Evolutionary conservation across 306 rosid species (phyloP).

Genomic region (Dalbergia cochinchinensis): DNA sequence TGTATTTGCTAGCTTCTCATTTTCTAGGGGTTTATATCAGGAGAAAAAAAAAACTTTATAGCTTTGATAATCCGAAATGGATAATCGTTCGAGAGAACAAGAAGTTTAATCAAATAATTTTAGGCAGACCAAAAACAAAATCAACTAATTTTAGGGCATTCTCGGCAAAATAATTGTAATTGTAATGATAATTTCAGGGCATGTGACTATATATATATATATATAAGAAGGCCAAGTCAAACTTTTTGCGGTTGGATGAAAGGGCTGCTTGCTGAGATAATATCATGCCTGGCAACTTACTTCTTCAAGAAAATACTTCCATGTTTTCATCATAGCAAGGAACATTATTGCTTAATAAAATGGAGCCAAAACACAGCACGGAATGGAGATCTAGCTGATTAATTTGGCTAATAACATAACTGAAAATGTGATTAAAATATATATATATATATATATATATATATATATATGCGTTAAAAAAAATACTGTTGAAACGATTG

Average conservation of each 20-base stretch:
- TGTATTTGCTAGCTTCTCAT: too few relatives aligned
- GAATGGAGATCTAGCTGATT: neutral
- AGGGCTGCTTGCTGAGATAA: neutral
- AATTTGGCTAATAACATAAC: neutral
- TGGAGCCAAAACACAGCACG: too few relatives aligned
- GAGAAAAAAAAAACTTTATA: too few relatives aligned
- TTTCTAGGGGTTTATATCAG: too few relatives aligned
- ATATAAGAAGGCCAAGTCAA: conserved; percentile 22
- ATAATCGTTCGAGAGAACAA: neutral
- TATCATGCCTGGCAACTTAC: conserved; percentile 10
- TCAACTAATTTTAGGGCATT: neutral
- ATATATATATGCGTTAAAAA: neutral
- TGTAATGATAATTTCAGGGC: neutral
- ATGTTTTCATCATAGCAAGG: neutral
- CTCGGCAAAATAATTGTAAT: too few relatives aligned
- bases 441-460: too few relatives aligned
- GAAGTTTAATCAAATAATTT: neutral
- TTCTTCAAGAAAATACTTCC: conserved; percentile 3
- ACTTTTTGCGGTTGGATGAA: neutral
- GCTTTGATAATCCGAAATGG: neutral
- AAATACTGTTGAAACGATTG: neutral
- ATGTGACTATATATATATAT: neutral
- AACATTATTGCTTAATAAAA: neutral
- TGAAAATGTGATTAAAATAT: neutral
- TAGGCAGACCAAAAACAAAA: neutral